Base-by-base conservation (phyloP, 495 filamentous ascomycete genomes). In the Aspergillus wentii region DNA sequence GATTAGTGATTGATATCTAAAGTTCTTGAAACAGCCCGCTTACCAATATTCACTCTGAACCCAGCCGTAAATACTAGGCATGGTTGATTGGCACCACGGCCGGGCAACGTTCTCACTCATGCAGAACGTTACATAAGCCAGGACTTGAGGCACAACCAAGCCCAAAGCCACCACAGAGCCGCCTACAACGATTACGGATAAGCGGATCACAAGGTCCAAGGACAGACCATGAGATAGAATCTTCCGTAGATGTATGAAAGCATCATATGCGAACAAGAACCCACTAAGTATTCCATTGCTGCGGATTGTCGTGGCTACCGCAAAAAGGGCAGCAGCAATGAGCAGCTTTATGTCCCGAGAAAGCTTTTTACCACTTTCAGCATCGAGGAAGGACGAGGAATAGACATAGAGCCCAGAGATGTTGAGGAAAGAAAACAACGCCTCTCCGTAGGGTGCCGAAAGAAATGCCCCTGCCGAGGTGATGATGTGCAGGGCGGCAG, bases 31-130 rank as follows among this genome's bases (percentile, higher is more conserved):
- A 11, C 17, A n/a, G n/a, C n/a, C n/a, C n/a, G n/a, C 76, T 47
- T 76, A 94, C 92, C 94, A 98, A 57, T 98, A 95, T 36, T 85
- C 68, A 27, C 62, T 67, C 52, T 98, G 94, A 9, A 96, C 94
- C 69, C 82, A 98, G 15, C 78, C 66, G 60, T 94, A 98, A 27
- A 97, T 86, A 58, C 88, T 95, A 11, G 94, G 92, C 14, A 88
- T 17, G 5, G 57, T 43, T 14, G 63, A 67, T 17, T 61, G 59
- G 50, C 92, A 98, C 92, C 92, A 98, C 6, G 79, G 78, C 37
- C 85, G 69, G 7, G 49, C 44, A 17, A 53, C 44, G 7, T 36
- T 46, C 2, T 49, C 52, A 20, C 51, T 37, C 30, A 51, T 51
- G 57, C 92, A 98, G 56, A 80, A 95, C 22, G 76, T 69, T 20